Conservation (phyloP, 2,329 filamentous ascomycete genomes). For the Graphilbum fragrans region DNA sequence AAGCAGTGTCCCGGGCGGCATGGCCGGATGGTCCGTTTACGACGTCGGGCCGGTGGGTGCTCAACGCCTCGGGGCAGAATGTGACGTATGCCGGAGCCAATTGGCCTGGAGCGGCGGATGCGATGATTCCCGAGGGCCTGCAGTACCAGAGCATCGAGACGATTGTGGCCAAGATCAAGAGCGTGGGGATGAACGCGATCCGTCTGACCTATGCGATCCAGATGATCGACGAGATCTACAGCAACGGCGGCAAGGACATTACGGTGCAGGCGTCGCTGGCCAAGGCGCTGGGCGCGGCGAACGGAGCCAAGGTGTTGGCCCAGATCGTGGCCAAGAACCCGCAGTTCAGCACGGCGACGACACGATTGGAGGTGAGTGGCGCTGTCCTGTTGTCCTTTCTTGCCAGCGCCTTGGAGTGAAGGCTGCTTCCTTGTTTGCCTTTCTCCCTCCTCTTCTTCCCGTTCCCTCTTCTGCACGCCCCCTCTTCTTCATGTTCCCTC, state of each 20-base stretch:
- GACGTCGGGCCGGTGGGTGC: conserved; percentile 27
- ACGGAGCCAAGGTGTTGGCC: conserved; percentile 37
- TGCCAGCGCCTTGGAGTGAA: too few species aligned
- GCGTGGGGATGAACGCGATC: conserved; percentile 49
- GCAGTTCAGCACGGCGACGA: conserved; percentile 38
- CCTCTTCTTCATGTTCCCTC: too few species aligned
- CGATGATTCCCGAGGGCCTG: conserved; percentile 54
- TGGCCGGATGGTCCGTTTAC: conserved; percentile 32
- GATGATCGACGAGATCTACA: conserved; percentile 48
- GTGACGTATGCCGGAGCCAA: conserved; percentile 44
- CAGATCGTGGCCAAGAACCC: conserved; percentile 46
- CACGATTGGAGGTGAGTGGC: conserved; percentile 31
- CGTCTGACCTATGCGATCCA: conserved; percentile 52
- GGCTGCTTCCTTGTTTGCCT: too few species aligned
- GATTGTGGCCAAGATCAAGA: conserved; percentile 44
- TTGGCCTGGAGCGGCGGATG: conserved; percentile 48
- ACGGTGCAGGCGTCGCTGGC: conserved; percentile 19
- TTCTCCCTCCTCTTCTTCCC: too few species aligned
- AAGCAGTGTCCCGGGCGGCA: conserved; percentile 5
- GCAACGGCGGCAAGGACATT: conserved; percentile 32
- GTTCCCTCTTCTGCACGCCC: too few species aligned
- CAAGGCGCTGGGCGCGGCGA: conserved; percentile 34
- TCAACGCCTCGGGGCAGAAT: conserved; percentile 26
- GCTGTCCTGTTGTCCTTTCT: too few species aligned
- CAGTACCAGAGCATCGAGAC: conserved; percentile 45